Evolutionary conservation across 1,284 basidiomycete genomes (phyloP).

Genomic region (Austroboletus niveus): DNA sequence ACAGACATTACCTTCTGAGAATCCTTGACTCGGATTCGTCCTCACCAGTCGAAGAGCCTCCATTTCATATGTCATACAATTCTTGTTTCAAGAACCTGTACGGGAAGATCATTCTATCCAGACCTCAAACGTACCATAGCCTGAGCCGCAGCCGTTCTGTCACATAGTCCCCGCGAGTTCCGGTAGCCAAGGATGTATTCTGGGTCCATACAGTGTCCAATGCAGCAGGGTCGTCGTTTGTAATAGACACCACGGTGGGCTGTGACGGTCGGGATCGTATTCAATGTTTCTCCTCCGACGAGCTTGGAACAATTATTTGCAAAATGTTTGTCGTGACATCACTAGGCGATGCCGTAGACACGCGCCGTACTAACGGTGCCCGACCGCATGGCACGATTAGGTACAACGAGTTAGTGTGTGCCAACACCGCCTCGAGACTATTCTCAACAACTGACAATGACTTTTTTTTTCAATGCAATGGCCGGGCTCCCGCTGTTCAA

Average conservation of each 20-base stretch:
- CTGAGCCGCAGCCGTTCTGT: too few species aligned
- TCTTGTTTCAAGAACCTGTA: slow-evolving; percentile 1
- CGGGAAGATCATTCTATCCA: not conserved
- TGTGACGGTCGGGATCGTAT: not conserved
- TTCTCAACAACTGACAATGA: not conserved
- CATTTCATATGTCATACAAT: not conserved
- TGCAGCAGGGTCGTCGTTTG: not conserved
- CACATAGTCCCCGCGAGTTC: not conserved
- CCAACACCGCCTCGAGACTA: not conserved
- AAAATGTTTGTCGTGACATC: not conserved
- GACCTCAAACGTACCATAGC: not conserved
- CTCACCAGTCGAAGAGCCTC: not conserved
- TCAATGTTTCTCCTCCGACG: not conserved
- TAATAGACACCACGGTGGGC: not conserved
- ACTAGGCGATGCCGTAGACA: not conserved
- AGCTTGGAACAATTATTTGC: not conserved
- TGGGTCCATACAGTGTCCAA: not conserved
- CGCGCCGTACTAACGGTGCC: too few species aligned
- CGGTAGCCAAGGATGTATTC: not conserved
- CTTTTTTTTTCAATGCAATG: not conserved
- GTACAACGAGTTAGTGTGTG: not conserved
- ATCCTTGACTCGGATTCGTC: not conserved
- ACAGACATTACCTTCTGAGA: not conserved
- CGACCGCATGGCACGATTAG: not conserved
- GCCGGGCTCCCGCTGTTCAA: not conserved